Evolutionary conservation across 2,329 filamentous ascomycete genomes (phyloP), one percentile per base, ranked within the genome.

Genomic region (Pestalotiopsis sp.): DNA sequence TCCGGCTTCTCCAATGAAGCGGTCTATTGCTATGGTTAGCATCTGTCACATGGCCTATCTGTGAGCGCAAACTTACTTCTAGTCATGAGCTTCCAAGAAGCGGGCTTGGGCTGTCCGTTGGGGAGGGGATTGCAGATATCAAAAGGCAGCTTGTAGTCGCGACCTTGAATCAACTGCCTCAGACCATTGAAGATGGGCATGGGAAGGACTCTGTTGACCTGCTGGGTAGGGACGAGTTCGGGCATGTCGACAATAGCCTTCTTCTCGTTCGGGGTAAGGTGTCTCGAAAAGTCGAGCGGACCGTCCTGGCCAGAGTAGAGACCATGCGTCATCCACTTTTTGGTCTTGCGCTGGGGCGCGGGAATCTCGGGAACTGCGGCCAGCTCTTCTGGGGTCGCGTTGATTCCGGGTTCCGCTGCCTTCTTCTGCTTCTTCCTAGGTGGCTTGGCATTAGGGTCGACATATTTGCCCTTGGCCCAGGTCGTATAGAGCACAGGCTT

Each of bases 41-140:
- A 52, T 52, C 13, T 20, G 25, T 23, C 59, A 62, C 55, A 20
- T 0, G 17, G 7, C 5, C 25, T 11, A 1, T 45, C 11, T 31
- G 11, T 11, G 31, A 11, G 7, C 25, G 11, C 49, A 58, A 81
- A 81, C 91, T 84, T 84, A 97, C 93, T 98, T 81, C 93, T 96
- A 71, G 94, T 95, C 74, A 96, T 91, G 79, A 95, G 95, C 73
- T 91, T 91, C 92, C 95, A 99, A 75, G 97, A 94, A 73, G 97
- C 91, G 0, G 95, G 95, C 80, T 97, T 97, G 27, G 94, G 93
- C 77, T 97, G 93, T 64, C 93, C 94, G 1, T 91, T 89, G 3
- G 93, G 92, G 23, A 97, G 87, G 2, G 95, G 95, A 66, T 94
- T 93, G 84, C 95, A 98, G 62, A 97, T 86, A 77, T 97, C 92